phyloP scores from a whole-genome alignment of 768 basidiomycete genomes.

The Boletus tylopilopsis region DNA sequence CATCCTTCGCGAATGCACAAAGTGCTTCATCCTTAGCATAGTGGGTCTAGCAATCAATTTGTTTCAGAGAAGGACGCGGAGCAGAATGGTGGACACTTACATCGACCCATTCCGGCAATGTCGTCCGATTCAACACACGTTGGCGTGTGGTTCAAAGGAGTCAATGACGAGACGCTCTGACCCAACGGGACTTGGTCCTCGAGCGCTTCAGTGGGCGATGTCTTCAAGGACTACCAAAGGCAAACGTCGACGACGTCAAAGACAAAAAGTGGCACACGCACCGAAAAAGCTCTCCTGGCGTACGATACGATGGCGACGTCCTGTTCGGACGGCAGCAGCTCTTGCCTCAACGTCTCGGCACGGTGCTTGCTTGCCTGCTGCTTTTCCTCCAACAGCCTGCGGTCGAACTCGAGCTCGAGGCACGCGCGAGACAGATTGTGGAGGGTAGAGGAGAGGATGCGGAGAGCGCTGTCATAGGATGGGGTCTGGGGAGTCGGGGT shows the following conservation, averaged over 20 bases:
- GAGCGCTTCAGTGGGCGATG: constrained; percentile 45
- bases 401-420: constrained; percentile 61
- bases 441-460: constrained; percentile 66
- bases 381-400: constrained; percentile 54
- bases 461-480: constrained; percentile 67
- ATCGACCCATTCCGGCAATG: constrained; percentile 20
- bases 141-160: constrained; percentile 1
- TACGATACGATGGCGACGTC: constrained; percentile 57
- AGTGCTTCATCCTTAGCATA: constrained; percentile 15
- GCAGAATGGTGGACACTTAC: constrained; percentile 10
- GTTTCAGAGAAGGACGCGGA: background rate
- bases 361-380: constrained; percentile 49
- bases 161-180: constrained; percentile 17
- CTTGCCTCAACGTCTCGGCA: constrained; percentile 53
- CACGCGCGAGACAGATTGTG: constrained; percentile 53
- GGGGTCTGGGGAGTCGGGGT: constrained; percentile 41
- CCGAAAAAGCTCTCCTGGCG: constrained; percentile 58
- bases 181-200: constrained; percentile 46
- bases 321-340: constrained; percentile 56
- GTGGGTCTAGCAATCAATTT: constrained; percentile 11
- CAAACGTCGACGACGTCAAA: background rate
- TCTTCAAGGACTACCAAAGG: constrained; percentile 38
- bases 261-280: constrained; percentile 30
- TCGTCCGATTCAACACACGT: background rate
- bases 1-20: constrained; percentile 19